phyloP scores from a whole-genome alignment of 768 basidiomycete genomes.

The Hydnum rufescens region DNA sequence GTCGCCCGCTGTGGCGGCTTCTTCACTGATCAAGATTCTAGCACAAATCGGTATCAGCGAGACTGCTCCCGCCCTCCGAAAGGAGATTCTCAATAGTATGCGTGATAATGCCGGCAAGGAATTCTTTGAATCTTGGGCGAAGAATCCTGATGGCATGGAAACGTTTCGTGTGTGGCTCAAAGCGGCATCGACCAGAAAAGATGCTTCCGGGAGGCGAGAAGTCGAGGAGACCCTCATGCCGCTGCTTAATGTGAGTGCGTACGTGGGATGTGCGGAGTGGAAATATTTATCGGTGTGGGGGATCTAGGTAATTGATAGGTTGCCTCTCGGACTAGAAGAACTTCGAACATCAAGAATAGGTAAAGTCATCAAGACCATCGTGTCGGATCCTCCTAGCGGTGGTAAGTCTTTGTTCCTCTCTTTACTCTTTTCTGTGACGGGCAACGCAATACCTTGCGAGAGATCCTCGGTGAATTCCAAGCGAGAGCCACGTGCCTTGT shows the following conservation, averaged over 20 bases:
- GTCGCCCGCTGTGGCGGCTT: constrained; percentile 46
- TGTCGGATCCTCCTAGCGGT: constrained; percentile 52
- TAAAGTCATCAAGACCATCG: constrained; percentile 56
- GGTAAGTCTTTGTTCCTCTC: too few species aligned
- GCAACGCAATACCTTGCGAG: too few species aligned
- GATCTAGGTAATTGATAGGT: constrained; percentile 57
- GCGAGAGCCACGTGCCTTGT: too few species aligned
- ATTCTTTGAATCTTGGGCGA: constrained; percentile 73
- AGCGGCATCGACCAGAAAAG: constrained; percentile 31
- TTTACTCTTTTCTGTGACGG: too few species aligned
- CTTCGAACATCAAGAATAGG: constrained; percentile 58
- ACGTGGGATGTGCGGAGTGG: background rate
- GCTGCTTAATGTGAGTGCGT: constrained; percentile 52
- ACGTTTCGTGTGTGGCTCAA: constrained; percentile 69
- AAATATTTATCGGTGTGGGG: background rate
- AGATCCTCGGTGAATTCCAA: too few species aligned
- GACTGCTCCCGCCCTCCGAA: constrained; percentile 40
- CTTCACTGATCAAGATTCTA: constrained; percentile 36
- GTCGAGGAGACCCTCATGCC: constrained; percentile 69
- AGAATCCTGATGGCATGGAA: constrained; percentile 55
- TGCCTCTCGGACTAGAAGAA: constrained; percentile 52
- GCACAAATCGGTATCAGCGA: constrained; percentile 23
- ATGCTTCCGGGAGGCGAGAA: constrained; percentile 14
- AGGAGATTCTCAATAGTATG: constrained; percentile 63
- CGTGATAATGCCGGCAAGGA: constrained; percentile 70